These are phyloP conservation scores for Trebouxiophyceae sp. DNA, from an alignment of 163 green algal species.

Conservation along the genomic window DNA sequence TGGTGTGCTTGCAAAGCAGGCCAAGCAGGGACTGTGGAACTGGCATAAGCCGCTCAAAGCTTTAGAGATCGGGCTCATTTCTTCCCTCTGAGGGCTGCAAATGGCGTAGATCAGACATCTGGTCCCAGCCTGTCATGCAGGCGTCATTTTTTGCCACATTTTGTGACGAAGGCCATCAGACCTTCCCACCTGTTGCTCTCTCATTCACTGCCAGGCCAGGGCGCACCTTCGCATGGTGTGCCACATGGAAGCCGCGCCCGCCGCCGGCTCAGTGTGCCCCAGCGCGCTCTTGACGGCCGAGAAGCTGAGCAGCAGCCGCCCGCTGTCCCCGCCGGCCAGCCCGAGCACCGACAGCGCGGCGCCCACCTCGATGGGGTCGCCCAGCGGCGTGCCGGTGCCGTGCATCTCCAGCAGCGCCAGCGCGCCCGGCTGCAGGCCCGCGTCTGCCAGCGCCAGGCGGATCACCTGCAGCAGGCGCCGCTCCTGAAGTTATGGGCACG, in stretches of 20 bases:
- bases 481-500: neutral
- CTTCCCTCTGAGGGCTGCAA: too few species aligned
- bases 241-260: conserved; percentile 50
- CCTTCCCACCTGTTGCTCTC: conserved; percentile 1
- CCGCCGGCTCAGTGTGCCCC: conserved; percentile 72
- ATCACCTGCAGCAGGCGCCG: conserved; percentile 26
- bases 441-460: conserved; percentile 20
- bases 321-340: neutral
- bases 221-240: conserved; percentile 24
- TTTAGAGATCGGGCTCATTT: too few species aligned
- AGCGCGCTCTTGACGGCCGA: conserved; percentile 52
- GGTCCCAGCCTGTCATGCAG: too few species aligned
- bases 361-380: conserved; percentile 76
- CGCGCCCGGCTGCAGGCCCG: conserved; percentile 12
- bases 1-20: too few species aligned
- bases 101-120: too few species aligned
- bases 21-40: too few species aligned
- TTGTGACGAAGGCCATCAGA: too few species aligned
- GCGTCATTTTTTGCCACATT: too few species aligned
- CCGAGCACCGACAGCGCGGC: conserved; percentile 42
- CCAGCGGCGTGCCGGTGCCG: conserved; percentile 58
- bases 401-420: conserved; percentile 58
- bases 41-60: too few species aligned
- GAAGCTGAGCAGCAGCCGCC: conserved; percentile 8
- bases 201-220: too few species aligned